A percentile compares a stretch with the other conserved stretches of the same genome.
phyloP scores from a whole-genome alignment of 768 basidiomycete species.

The Kwoniella dendrophila region DNA sequence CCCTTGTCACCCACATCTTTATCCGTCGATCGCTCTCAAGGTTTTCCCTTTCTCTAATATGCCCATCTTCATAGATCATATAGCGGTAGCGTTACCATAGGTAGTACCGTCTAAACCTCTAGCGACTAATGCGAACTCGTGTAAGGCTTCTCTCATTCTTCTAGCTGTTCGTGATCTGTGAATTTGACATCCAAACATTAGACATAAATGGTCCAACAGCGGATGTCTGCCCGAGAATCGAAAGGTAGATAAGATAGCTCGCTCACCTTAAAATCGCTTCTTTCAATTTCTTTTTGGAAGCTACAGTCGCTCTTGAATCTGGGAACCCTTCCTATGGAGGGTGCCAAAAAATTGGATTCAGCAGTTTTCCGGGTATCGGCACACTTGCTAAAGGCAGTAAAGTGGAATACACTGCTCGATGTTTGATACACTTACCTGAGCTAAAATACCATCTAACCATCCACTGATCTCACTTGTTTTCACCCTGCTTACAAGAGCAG shows the following conservation, averaged over 20 bases:
- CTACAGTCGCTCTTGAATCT: constrained; percentile 69
- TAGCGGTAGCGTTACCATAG: constrained; percentile 75
- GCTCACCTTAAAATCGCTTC: constrained; percentile 50
- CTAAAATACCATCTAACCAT: constrained; percentile 76
- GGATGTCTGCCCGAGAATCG: background rate
- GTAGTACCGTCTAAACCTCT: constrained; percentile 80
- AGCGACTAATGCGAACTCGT: constrained; percentile 83
- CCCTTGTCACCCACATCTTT: too few species aligned
- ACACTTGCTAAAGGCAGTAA: too few species aligned
- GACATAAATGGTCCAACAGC: background rate
- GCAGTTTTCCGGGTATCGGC: too few species aligned
- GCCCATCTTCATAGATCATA: too few species aligned
- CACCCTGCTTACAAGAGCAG: constrained; percentile 66
- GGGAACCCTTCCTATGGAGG: constrained; percentile 70
- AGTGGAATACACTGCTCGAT: too few species aligned
- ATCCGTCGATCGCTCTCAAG: too few species aligned
- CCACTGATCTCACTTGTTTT: constrained; percentile 61
- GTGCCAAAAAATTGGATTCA: too few species aligned
- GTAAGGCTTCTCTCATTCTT: constrained; percentile 76
- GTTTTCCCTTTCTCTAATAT: too few species aligned
- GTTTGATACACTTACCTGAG: constrained; percentile 41
- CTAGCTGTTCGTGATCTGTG: constrained; percentile 71
- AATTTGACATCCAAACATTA: too few species aligned
- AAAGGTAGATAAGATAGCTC: background rate
- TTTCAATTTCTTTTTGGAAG: constrained; percentile 74